Conservation (phyloP, 2,329 filamentous ascomycete genomes). For the Ophiobolus disseminans region DNA sequence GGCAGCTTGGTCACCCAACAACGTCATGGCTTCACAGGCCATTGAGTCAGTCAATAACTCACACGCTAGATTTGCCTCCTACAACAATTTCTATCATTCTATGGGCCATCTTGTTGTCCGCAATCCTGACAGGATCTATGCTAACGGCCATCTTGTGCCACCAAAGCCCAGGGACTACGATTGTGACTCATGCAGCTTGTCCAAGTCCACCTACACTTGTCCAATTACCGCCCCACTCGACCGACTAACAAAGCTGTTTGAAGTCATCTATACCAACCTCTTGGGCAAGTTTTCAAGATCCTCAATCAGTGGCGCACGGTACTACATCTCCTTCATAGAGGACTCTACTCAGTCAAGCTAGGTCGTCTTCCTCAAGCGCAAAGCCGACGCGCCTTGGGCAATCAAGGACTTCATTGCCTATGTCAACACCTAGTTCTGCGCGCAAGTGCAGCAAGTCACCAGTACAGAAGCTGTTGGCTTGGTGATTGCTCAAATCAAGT, state of each 20-base stretch:
- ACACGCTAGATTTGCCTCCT: conserved; percentile 6
- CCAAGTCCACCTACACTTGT: conserved; percentile 2
- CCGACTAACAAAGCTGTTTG: background rate
- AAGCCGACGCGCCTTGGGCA: conserved; percentile 3
- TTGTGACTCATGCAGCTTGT: conserved; percentile 1
- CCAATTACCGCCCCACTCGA: background rate
- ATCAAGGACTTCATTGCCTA: conserved; percentile 10
- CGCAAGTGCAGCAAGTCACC: background rate
- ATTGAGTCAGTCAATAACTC: background rate
- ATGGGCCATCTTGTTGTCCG: background rate
- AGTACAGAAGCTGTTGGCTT: background rate
- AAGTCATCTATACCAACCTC: conserved; percentile 9
- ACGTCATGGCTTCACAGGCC: conserved; percentile 1
- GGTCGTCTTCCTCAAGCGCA: conserved; percentile 11
- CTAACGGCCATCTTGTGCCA: conserved; percentile 4
- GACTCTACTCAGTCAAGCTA: conserved; percentile 1
- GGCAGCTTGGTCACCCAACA: background rate
- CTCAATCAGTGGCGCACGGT: conserved; percentile 1
- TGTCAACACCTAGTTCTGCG: conserved; percentile 5
- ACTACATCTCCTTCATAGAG: conserved; percentile 15
- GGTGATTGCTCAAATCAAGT: conserved; percentile 1
- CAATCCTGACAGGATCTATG: background rate
- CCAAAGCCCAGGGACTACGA: conserved; percentile 1
- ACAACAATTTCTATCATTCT: conserved; percentile 7
- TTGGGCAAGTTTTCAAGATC: conserved; percentile 5